phyloP scores from a whole-genome alignment of 2,329 filamentous ascomycete species.

The Tympanopsis confertula region DNA sequence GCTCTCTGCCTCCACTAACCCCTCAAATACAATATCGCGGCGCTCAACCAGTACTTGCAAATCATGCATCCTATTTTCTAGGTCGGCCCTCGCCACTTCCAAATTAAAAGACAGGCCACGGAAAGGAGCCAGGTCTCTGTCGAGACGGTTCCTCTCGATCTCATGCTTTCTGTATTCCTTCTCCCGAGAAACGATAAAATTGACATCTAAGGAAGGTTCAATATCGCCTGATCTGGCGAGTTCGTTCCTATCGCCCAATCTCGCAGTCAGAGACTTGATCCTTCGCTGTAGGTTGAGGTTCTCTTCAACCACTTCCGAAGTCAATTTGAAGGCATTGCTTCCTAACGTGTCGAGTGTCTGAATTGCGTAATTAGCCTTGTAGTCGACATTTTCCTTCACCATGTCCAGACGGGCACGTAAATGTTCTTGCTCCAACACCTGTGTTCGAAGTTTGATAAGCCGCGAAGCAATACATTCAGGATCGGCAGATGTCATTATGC shows the following conservation, averaged over 20 bases:
- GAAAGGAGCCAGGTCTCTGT: too few species aligned
- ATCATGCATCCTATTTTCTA: not conserved
- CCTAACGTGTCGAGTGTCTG: conserved; percentile 30
- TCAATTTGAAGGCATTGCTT: conserved; percentile 35
- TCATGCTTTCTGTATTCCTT: conserved; percentile 12
- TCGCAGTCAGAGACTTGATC: conserved; percentile 53
- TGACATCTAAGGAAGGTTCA: conserved; percentile 20
- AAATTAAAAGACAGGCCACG: not conserved
- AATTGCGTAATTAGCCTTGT: conserved; percentile 16
- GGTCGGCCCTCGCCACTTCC: not conserved
- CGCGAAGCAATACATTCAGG: too few species aligned
- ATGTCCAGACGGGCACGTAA: too few species aligned
- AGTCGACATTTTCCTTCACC: conserved; percentile 13
- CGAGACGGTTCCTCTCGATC: conserved; percentile 15
- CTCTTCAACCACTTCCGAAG: conserved; percentile 48
- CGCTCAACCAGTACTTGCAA: not conserved
- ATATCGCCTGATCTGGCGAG: too few species aligned
- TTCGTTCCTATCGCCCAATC: conserved; percentile 56
- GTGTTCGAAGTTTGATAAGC: too few species aligned
- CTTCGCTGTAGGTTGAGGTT: conserved; percentile 66
- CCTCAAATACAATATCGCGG: not conserved
- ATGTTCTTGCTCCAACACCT: too few species aligned
- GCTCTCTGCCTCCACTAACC: not conserved
- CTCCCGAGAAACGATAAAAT: conserved; percentile 9
- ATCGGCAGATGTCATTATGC: too few species aligned